phyloP scores from a whole-genome alignment of 345 rosid species.

The Aegle marmelos region DNA sequence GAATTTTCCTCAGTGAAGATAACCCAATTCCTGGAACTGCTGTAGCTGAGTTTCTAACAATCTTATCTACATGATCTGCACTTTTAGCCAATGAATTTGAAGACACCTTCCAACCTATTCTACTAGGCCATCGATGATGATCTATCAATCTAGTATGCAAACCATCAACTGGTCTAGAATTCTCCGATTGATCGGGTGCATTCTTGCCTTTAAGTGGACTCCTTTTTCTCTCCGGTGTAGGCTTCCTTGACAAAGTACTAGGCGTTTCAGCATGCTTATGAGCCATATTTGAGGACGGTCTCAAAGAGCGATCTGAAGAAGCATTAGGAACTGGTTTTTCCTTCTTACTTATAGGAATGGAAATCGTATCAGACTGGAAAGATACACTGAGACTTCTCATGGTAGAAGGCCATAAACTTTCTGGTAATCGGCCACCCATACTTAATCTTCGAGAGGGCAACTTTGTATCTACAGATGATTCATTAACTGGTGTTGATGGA shows the following conservation, averaged over 20 bases:
- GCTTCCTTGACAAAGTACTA: conserved; percentile 46
- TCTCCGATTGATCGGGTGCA: conserved; percentile 81
- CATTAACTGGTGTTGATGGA: conserved; percentile 73
- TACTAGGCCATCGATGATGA: conserved; percentile 94
- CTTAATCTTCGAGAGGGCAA: conserved; percentile 61
- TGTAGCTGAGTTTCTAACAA: conserved; percentile 33
- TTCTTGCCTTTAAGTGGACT: conserved; percentile 85
- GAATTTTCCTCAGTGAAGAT: conserved; percentile 49
- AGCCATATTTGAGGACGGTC: conserved; percentile 80
- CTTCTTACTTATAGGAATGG: conserved; percentile 79
- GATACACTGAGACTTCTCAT: conserved; percentile 97
- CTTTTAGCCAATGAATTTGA: conserved; percentile 49
- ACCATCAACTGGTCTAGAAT: conserved; percentile 81
- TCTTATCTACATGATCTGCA: conserved; percentile 61
- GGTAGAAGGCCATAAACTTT: conserved; percentile 98
- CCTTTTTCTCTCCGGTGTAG: conserved; percentile 76
- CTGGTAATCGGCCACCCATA: conserved; percentile 65
- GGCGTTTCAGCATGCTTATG: conserved; percentile 63
- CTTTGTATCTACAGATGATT: conserved; percentile 49
- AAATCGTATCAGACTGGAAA: conserved; percentile 84
- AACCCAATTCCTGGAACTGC: conserved; percentile 42
- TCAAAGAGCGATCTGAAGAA: conserved; percentile 68
- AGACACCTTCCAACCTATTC: conserved; percentile 59
- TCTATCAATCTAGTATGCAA: conserved; percentile 68
- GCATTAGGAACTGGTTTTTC: conserved; percentile 61